Base-by-base conservation (phyloP, 345 rosid species). In the Noccaea bulbosa region DNA sequence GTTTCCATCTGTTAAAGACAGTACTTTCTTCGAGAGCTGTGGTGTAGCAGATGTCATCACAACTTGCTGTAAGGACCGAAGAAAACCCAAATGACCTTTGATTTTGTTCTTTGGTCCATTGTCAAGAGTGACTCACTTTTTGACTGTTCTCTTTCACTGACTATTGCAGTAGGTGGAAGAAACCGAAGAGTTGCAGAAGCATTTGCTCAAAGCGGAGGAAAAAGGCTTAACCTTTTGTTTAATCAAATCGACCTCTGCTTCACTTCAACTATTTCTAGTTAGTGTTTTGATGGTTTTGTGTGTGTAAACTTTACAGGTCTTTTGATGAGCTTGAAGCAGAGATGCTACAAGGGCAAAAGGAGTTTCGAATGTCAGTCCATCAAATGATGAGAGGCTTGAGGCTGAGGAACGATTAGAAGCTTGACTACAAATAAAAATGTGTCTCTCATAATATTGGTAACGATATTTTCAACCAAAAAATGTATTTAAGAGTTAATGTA, bases 251-350 rank as follows among this genome's bases (percentile, higher is more conserved):
- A 51, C 7, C 34, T 52, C 14, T 2, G 33, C 2, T 16, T 61
- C 65, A 34, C 9, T 6, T 46, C 0, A 35, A 22, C 48, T 60
- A 22, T 41, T 47, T 76, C 7, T 32, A n/a, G 15, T 38, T 69
- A 8, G 22, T 54, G 33, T 55, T 47, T 54, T 69, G 45, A 62
- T 69, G 15, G 49, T 20, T 27, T 53, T 14, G 30, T 47, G 38
- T 62, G 11, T 69, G 71, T 47, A 77, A 62, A 37, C 53, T 8
- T 66, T 4, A 10, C 85, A 91, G 99, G 81, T 86, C 93, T n/a
- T 94, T 94, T 24, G 96, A 94, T 71, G 99, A 91, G 72, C 96
- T 91, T 57, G 99, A 94, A 76, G 95, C 89, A 44, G 96, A 89
- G 83, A 86, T 94, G 88, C 70, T 94, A 76, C 87, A 88, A 72